Evolutionary conservation across 73 alveolate species (phyloP), one percentile per base, ranked within the genome.

Genomic region (Paramecium tetraurelia): DNA sequence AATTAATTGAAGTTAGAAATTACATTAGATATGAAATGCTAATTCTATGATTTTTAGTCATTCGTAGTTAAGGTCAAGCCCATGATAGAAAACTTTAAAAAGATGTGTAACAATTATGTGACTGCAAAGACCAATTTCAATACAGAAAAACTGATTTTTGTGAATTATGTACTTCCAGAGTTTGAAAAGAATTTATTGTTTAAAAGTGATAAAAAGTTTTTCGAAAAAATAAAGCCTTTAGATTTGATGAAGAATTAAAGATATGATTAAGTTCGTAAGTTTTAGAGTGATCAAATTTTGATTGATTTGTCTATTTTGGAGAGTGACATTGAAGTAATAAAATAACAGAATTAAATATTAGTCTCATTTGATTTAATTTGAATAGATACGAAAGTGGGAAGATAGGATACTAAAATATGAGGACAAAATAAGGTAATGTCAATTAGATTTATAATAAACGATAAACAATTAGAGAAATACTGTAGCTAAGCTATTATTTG

Each of bases 91-190:
- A 80, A 80, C n/a, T 80, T 80, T 48, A 80, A 46, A 46, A 80
- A 43, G 76, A 80, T 80, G 90, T 80, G 76, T 12, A 22, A 44
- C 7, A 80, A 80, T 48, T 80, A 31, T 80, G 70, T 80, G 24
- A 46, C 5, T 44, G 43, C 46, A 3, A 80, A 80, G 48, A 46
- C 76, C 4, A 44, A 80, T 31, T 80, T 31, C 14, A 22, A 46
- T 20, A 80, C 70, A 14, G 90, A 80, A 27, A 40, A 80, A 18
- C n/a, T 22, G 0, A 48, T 80, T 20, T 80, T 80, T 80, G 57
- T 80, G 3, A 80, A 80, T 48, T 48, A 31, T 80, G 75, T 80
- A 24, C 72, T 80, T 10, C 90, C 90, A 24, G 90, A 80, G 57
- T 80, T 31, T 44, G 70, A 80, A 22, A 80, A 80, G 75, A 41